phyloP scores from a whole-genome alignment of 2,329 filamentous ascomycete species.

The Fusarium sp. region DNA sequence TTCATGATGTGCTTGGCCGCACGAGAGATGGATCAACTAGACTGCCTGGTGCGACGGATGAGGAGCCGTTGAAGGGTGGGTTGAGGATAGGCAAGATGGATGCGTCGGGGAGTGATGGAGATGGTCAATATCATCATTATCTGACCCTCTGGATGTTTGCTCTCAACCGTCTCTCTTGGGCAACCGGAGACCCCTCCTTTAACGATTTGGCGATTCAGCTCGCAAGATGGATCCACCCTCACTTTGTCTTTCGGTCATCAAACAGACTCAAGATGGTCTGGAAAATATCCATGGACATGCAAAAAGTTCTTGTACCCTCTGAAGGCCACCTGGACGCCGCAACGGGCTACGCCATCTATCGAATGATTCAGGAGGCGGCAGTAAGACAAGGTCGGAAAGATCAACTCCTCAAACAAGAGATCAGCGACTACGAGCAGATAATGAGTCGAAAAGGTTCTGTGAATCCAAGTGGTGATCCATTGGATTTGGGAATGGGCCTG shows the following conservation, averaged over 20 bases:
- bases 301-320: constrained; percentile 57
- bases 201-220: constrained; percentile 65
- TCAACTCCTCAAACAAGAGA: constrained; percentile 58
- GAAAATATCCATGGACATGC: constrained; percentile 66
- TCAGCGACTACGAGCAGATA: constrained; percentile 63
- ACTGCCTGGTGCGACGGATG: constrained; percentile 64
- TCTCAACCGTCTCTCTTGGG: constrained; percentile 64
- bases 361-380: constrained; percentile 59
- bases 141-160: constrained; percentile 74
- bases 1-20: constrained; percentile 65
- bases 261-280: constrained; percentile 59
- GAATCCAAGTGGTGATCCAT: constrained; percentile 59
- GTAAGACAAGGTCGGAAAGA: constrained; percentile 41
- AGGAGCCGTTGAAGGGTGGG: constrained; percentile 64
- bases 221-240: constrained; percentile 64
- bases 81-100: constrained; percentile 68
- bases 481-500: constrained; percentile 71
- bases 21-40: constrained; percentile 61
- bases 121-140: constrained; percentile 73
- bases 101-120: constrained; percentile 61
- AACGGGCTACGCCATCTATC: constrained; percentile 64
- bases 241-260: constrained; percentile 56
- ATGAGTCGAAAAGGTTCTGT: constrained; percentile 58
- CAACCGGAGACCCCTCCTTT: constrained; percentile 58
- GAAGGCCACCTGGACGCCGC: constrained; percentile 69